These are phyloP conservation scores for Leptographium procerum DNA, from an alignment of 2,329 filamentous ascomycete species.

Conservation along the genomic window DNA sequence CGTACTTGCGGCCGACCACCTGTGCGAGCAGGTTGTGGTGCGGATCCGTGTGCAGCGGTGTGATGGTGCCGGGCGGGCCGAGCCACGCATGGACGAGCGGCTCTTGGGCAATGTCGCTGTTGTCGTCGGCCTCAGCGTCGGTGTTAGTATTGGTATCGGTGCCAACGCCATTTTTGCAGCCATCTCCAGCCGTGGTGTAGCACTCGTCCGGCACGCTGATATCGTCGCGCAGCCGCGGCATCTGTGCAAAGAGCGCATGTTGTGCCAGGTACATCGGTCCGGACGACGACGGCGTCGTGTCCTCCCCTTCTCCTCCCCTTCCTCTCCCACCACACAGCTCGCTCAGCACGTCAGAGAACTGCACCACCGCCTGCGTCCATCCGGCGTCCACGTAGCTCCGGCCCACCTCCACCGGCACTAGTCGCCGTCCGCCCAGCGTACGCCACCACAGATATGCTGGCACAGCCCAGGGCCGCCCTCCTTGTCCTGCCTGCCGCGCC, in stretches of 20 bases:
- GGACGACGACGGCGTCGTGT: background rate
- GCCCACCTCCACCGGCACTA: slow-evolving; percentile 80
- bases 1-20: slow-evolving; percentile 81
- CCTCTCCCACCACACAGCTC: too few species aligned
- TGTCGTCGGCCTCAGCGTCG: background rate
- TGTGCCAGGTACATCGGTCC: slow-evolving; percentile 77
- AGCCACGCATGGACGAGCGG: slow-evolving; percentile 87
- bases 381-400: slow-evolving; percentile 75
- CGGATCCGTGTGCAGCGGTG: slow-evolving; percentile 84
- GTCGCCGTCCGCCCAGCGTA: slow-evolving; percentile 64
- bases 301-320: background rate
- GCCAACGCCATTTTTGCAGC: too few species aligned
- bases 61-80: slow-evolving; percentile 77
- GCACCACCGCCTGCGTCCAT: slow-evolving; percentile 74
- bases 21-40: slow-evolving; percentile 90
- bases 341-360: slow-evolving; percentile 60
- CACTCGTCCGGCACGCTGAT: slow-evolving; percentile 76
- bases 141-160: slow-evolving; percentile 21
- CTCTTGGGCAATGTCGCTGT: slow-evolving; percentile 23
- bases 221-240: slow-evolving; percentile 65
- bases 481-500: slow-evolving; percentile 38
- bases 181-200: slow-evolving; percentile 53
- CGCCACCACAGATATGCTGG: slow-evolving; percentile 60
- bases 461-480: slow-evolving; percentile 56
- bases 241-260: slow-evolving; percentile 74